Conservation (phyloP, 208 protist species). For the Trypanosoma conorhini region DNA sequence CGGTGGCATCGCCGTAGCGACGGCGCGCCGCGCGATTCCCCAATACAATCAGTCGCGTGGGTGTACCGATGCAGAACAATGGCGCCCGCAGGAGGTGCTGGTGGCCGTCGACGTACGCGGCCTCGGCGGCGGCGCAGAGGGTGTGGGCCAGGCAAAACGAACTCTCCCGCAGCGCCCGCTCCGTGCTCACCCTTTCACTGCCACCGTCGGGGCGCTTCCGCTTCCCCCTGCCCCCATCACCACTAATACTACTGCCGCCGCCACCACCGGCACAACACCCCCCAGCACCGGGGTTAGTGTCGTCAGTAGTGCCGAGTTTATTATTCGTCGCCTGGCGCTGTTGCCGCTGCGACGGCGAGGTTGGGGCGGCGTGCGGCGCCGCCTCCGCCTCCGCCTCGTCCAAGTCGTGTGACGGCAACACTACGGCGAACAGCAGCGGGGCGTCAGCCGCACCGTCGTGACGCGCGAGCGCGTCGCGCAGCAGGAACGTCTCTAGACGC, state of each 20-base stretch:
- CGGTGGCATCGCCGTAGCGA: slow-evolving; percentile 12
- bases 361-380: not conserved
- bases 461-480: slow-evolving; percentile 27
- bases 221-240: not conserved
- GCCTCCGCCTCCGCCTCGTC: slow-evolving; percentile 29
- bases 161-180: slow-evolving; percentile 50
- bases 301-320: not conserved
- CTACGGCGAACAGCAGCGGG: slow-evolving; percentile 54
- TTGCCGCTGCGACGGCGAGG: not conserved
- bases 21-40: slow-evolving; percentile 36
- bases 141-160: slow-evolving; percentile 50
- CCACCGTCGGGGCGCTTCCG: not conserved
- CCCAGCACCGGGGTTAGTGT: not conserved
- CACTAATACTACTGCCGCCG: not conserved
- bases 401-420: slow-evolving; percentile 72
- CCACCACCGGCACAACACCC: not conserved
- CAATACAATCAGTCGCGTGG: slow-evolving; percentile 71
- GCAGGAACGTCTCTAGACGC: slow-evolving; percentile 41
- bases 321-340: not conserved
- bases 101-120: slow-evolving; percentile 74
- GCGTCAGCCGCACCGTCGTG: slow-evolving; percentile 12
- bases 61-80: slow-evolving; percentile 67
- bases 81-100: slow-evolving; percentile 66
- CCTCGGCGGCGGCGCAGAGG: slow-evolving; percentile 46
- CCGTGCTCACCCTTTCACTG: slow-evolving; percentile 23